Base-by-base conservation (phyloP, 163 green algal genomes). In the Chlorella variabilis region DNA sequence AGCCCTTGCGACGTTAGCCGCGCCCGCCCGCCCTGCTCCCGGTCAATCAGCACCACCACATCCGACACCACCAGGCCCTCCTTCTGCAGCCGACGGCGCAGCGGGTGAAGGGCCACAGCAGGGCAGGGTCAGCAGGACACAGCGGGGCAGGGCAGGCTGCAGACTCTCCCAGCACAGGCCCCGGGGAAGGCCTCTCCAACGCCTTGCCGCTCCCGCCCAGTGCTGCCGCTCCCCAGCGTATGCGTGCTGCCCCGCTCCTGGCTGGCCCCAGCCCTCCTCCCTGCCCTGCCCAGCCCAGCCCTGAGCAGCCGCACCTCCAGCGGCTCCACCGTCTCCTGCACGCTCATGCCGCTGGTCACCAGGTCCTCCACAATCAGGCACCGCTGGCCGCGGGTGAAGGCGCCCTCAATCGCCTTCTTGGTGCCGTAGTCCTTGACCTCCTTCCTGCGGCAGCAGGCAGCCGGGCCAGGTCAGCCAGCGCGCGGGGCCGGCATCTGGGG, bases 401-500 rank as follows among this genome's bases (percentile, higher is more conserved):
- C 93, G 31, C 97, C 97, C 87, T 99, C 96, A 71, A 99, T 98
- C 2, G 88, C 91, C 85, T 97, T 98, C 86, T 98, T 98, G 65
- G 97, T 99, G 71, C 97, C 97, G 74, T 99, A 99, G 78, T 98
- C 97, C 86, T 99, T 99, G 23, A 95, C 92, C 90, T 99, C 97
- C 87, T 99, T 99, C 65, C 97, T 87, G 77, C 63, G 18, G 42
- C 20, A 49, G 33, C 13, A 68, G n/a, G 59, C 5, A 5, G 59
- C 6, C 5, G 59, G 29, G 54, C 20, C 23, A n/a, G 54, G 18
- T 9, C 54, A 62, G n/a, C n/a, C n/a, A n/a, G n/a, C n/a, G n/a
- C n/a, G n/a, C n/a, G n/a, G n/a, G n/a, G n/a, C n/a, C n/a, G n/a
- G n/a, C n/a, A n/a, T n/a, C n/a, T n/a, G n/a, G n/a, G n/a, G n/a